Evolutionary conservation across 2,329 filamentous ascomycete species (phyloP).

Genomic region (Neonectria faginata): DNA sequence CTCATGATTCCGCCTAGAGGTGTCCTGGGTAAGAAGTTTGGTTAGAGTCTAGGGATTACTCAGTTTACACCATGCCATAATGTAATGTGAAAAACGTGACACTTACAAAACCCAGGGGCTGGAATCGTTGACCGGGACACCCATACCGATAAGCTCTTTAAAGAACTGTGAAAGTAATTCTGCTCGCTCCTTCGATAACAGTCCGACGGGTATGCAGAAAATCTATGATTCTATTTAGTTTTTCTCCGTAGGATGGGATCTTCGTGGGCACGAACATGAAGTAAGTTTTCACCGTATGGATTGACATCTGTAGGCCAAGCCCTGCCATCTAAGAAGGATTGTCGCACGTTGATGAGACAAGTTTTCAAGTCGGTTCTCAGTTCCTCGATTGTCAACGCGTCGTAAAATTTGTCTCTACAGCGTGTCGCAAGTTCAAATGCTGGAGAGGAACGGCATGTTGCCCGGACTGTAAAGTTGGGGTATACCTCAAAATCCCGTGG

Average conservation of each 20-base stretch:
- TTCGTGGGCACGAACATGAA: not conserved
- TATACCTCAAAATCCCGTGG: not conserved
- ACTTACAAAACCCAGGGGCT: too few relatives aligned
- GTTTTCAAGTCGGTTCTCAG: not conserved
- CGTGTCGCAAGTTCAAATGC: not conserved
- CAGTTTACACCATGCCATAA: too few relatives aligned
- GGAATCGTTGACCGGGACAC: not conserved
- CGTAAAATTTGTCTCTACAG: not conserved
- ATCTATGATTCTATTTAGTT: not conserved
- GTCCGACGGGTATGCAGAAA: too few relatives aligned
- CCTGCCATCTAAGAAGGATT: not conserved
- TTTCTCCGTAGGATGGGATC: too few relatives aligned
- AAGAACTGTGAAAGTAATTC: not conserved
- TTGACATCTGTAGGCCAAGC: not conserved
- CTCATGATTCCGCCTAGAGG: too few relatives aligned
- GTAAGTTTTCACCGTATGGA: not conserved
- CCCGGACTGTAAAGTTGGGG: constrained; percentile 2
- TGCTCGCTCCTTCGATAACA: not conserved
- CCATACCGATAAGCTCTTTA: not conserved
- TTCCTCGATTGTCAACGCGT: too few relatives aligned
- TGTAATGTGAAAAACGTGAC: too few relatives aligned
- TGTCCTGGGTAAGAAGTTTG: too few relatives aligned
- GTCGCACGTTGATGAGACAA: not conserved
- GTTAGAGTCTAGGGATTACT: too few relatives aligned
- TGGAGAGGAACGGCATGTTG: not conserved